These are phyloP conservation scores for Jacaranda copaia DNA, from an alignment of 257 asterid genomes.

Conservation along the genomic window DNA sequence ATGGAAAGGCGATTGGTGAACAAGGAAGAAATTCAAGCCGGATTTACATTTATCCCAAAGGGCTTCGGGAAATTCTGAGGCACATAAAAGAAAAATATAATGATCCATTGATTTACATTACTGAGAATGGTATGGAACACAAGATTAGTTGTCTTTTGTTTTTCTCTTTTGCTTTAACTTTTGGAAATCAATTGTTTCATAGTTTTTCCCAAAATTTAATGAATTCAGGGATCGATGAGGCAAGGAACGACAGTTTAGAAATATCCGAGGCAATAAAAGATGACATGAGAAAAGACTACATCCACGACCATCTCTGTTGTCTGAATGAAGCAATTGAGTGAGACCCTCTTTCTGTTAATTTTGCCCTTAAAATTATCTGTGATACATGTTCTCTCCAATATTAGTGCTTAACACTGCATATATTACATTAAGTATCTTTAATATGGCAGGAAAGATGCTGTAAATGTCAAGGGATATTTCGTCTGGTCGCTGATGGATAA, in stretches of 20 bases:
- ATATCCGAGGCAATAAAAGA: constrained; percentile 46
- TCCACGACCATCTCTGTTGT: constrained; percentile 51
- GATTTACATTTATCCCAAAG: constrained; percentile 56
- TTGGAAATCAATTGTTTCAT: neutral
- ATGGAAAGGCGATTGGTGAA: constrained; percentile 45
- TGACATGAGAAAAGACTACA: constrained; percentile 43
- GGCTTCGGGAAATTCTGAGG: constrained; percentile 43
- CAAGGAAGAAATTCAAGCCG: constrained; percentile 45
- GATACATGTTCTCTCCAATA: neutral
- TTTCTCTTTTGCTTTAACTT: neutral
- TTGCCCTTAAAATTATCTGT: neutral
- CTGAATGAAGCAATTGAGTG: constrained; percentile 47
- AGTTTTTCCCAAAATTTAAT: neutral
- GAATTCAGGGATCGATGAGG: constrained; percentile 50
- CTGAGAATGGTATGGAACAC: constrained; percentile 37
- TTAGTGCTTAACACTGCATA: neutral
- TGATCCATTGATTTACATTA: constrained; percentile 46
- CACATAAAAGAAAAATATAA: constrained; percentile 44
- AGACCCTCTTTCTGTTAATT: constrained; percentile 3
- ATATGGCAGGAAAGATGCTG: constrained; percentile 49
- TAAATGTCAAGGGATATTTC: constrained; percentile 57
- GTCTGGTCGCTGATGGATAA: constrained; percentile 65
- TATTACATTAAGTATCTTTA: neutral
- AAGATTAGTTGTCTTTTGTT: neutral
- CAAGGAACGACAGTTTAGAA: constrained; percentile 25